Percentiles rank a stretch among this genome's conserved stretches.
Evolutionary conservation across 768 basidiomycete genomes (phyloP).

Genomic region (Serendipita sp.): DNA sequence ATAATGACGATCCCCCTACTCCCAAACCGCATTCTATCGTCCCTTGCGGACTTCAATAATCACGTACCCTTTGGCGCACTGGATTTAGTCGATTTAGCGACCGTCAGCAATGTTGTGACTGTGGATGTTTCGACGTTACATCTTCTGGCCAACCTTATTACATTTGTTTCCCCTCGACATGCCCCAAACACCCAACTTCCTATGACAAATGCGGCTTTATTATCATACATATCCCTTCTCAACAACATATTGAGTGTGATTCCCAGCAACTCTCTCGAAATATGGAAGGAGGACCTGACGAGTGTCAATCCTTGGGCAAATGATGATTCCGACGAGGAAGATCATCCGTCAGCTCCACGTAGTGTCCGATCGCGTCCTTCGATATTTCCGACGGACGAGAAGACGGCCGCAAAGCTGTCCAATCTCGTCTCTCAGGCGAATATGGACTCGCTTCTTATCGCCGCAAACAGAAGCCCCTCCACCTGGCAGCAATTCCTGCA

Average conservation of each 20-base stretch:
- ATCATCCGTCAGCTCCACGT: constrained; percentile 17
- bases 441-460: constrained; percentile 14
- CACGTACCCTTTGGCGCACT: constrained; percentile 40
- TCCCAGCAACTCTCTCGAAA: constrained; percentile 6
- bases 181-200: constrained; percentile 23
- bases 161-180: constrained; percentile 51
- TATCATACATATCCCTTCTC: constrained; percentile 38
- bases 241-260: constrained; percentile 21
- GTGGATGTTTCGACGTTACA: constrained; percentile 29
- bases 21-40: constrained; percentile 58
- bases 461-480: constrained; percentile 28
- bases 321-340: constrained; percentile 10
- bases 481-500: constrained; percentile 33
- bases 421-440: constrained; percentile 31
- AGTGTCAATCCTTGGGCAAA: constrained; percentile 12
- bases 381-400: constrained; percentile 34
- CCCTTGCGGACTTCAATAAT: constrained; percentile 11
- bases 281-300: neutral
- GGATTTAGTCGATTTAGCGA: constrained; percentile 18
- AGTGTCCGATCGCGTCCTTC: constrained; percentile 26
- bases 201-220: constrained; percentile 21
- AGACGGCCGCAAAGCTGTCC: constrained; percentile 48
- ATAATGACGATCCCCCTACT: constrained; percentile 64
- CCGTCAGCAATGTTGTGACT: constrained; percentile 15
- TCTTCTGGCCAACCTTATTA: constrained; percentile 54